Evolutionary conservation across 2,329 filamentous ascomycete genomes (phyloP).

Genomic region (Microcyclospora tardicrescens): DNA sequence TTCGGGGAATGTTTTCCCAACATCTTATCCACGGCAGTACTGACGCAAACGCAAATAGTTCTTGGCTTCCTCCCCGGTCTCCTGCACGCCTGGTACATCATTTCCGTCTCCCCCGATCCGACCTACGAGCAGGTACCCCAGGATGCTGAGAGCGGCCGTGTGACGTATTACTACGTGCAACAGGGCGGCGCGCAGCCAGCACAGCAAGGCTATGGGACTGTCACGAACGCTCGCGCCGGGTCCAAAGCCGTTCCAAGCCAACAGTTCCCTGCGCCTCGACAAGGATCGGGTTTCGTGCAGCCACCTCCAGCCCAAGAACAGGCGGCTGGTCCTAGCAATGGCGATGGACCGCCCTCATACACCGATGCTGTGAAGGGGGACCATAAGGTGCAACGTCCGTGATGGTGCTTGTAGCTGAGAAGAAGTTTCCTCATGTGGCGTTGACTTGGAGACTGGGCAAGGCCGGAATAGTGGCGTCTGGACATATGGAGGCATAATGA

Average conservation of each 20-base stretch:
- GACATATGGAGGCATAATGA: too few relatives aligned
- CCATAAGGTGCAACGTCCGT: constrained; percentile 65
- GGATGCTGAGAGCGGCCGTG: constrained; percentile 43
- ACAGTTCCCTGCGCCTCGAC: constrained; percentile 30
- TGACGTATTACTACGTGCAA: constrained; percentile 63
- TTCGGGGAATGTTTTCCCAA: not conserved
- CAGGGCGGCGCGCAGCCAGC: constrained; percentile 14
- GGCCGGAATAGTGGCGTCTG: too few relatives aligned
- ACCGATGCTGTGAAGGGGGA: constrained; percentile 73
- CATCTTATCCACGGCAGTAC: not conserved
- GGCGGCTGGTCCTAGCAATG: constrained; percentile 26
- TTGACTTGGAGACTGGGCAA: too few relatives aligned
- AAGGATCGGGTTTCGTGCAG: constrained; percentile 25
- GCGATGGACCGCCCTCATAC: constrained; percentile 62
- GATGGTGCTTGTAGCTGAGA: not conserved
- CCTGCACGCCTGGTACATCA: constrained; percentile 96
- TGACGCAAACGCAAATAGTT: constrained; percentile 7
- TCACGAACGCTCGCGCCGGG: constrained; percentile 22
- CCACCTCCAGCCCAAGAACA: constrained; percentile 19
- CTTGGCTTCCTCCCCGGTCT: constrained; percentile 59
- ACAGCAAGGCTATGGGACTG: constrained; percentile 28
- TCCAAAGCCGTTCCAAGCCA: constrained; percentile 5
- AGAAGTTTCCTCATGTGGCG: too few relatives aligned
- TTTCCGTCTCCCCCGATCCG: constrained; percentile 71
- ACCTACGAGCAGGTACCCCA: constrained; percentile 54